These are phyloP conservation scores for Lentinus tigrinus DNA, from an alignment of 768 basidiomycete genomes.

Conservation along the genomic window DNA sequence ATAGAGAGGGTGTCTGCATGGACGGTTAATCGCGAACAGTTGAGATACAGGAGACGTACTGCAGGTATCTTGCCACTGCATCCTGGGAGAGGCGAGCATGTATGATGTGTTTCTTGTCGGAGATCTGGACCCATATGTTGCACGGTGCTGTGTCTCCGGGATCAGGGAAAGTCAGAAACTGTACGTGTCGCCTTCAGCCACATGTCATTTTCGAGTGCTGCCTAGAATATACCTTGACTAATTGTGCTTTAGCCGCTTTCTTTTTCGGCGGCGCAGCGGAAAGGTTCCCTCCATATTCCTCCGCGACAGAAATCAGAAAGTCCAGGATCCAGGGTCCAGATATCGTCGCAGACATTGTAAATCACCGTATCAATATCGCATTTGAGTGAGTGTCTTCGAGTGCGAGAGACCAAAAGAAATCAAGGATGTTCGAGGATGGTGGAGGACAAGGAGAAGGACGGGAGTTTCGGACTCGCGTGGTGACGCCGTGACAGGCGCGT, in stretches of 20 bases:
- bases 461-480: too few species aligned
- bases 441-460: too few species aligned
- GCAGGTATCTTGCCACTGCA: constrained; percentile 45
- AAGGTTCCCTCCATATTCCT: constrained; percentile 50
- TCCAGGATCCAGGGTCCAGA: constrained; percentile 54
- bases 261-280: constrained; percentile 30
- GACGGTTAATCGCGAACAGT: neutral
- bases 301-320: constrained; percentile 50
- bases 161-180: constrained; percentile 58
- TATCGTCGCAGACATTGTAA: constrained; percentile 41
- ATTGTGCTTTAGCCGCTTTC: constrained; percentile 54
- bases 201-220: neutral
- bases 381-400: neutral
- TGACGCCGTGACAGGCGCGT: constrained; percentile 9
- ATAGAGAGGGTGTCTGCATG: constrained; percentile 16
- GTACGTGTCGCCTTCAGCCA: neutral
- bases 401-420: neutral
- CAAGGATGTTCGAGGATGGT: neutral
- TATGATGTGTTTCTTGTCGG: constrained; percentile 53
- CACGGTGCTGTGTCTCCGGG: constrained; percentile 31
- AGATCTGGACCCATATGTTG: constrained; percentile 62
- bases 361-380: neutral
- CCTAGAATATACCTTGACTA: constrained; percentile 45
- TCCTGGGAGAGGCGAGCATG: constrained; percentile 55
- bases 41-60: constrained; percentile 26